Conservation (phyloP, 2,329 filamentous ascomycete species). For the Aquanectria penicillioides region DNA sequence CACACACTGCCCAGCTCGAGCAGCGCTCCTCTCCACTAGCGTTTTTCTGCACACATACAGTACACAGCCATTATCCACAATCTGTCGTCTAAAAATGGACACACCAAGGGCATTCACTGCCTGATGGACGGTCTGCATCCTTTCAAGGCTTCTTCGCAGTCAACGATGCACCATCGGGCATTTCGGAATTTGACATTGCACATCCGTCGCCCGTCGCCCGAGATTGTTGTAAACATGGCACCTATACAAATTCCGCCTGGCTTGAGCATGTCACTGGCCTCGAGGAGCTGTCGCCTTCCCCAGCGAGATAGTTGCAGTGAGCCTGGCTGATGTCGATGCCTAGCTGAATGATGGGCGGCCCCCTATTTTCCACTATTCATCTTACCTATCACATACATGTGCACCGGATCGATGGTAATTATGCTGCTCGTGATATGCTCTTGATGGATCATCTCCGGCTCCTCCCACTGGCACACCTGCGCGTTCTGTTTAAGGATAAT, state of each 20-base stretch:
- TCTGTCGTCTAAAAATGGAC: constrained; percentile 17
- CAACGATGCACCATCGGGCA: not conserved
- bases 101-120: constrained; percentile 6
- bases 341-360: not conserved
- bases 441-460: constrained; percentile 9
- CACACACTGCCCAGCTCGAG: not conserved
- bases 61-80: constrained; percentile 13
- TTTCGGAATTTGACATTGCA: constrained; percentile 4
- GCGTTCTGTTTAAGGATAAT: not conserved
- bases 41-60: not conserved
- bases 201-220: not conserved
- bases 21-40: too few species aligned
- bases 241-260: constrained; percentile 11
- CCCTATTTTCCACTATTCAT: not conserved
- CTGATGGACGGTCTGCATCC: too few species aligned
- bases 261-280: too few species aligned
- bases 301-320: not conserved
- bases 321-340: not conserved
- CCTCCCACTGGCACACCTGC: constrained; percentile 7
- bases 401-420: not conserved
- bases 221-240: too few species aligned
- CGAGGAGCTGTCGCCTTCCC: too few species aligned
- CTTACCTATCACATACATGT: not conserved
- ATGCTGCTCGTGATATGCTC: constrained; percentile 11
- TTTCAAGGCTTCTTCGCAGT: too few species aligned